phyloP scores from a whole-genome alignment of 2,329 filamentous ascomycete genomes.

The Allantophomopsis lycopodina region DNA sequence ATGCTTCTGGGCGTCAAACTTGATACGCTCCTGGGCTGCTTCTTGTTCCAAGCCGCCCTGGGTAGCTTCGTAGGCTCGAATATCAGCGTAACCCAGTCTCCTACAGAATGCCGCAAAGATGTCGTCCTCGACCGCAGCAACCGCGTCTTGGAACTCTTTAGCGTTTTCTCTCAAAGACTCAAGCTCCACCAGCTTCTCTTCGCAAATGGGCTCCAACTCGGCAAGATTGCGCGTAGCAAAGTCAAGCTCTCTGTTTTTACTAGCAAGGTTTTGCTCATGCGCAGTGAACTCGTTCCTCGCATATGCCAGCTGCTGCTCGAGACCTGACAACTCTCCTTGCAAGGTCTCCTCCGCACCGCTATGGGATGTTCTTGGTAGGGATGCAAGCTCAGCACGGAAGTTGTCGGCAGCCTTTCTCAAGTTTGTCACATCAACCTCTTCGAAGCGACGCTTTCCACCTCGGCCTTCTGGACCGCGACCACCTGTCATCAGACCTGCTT shows the following conservation, averaged over 20 bases:
- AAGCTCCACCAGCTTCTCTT: slow-evolving; percentile 57
- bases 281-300: slow-evolving; percentile 64
- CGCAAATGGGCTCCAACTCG: slow-evolving; percentile 66
- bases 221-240: slow-evolving; percentile 59
- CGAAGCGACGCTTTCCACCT: slow-evolving; percentile 68
- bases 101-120: slow-evolving; percentile 79
- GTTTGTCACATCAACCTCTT: slow-evolving; percentile 79
- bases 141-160: slow-evolving; percentile 42
- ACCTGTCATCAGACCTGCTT: slow-evolving; percentile 92
- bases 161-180: slow-evolving; percentile 45
- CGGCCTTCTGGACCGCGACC: slow-evolving; percentile 68
- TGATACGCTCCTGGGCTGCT: slow-evolving; percentile 70
- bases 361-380: slow-evolving; percentile 66
- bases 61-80: slow-evolving; percentile 85
- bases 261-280: slow-evolving; percentile 69
- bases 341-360: slow-evolving; percentile 70
- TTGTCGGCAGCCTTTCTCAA: slow-evolving; percentile 66
- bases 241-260: slow-evolving; percentile 71
- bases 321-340: slow-evolving; percentile 62
- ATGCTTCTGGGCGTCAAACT: slow-evolving; percentile 76
- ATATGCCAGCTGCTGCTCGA: slow-evolving; percentile 63
- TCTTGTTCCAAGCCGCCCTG: slow-evolving; percentile 90
- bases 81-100: slow-evolving; percentile 74
- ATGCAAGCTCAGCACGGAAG: slow-evolving; percentile 62
- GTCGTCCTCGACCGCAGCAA: slow-evolving; percentile 75